phyloP scores from a whole-genome alignment of 306 rosid genomes.

The Dryas octopetala region DNA sequence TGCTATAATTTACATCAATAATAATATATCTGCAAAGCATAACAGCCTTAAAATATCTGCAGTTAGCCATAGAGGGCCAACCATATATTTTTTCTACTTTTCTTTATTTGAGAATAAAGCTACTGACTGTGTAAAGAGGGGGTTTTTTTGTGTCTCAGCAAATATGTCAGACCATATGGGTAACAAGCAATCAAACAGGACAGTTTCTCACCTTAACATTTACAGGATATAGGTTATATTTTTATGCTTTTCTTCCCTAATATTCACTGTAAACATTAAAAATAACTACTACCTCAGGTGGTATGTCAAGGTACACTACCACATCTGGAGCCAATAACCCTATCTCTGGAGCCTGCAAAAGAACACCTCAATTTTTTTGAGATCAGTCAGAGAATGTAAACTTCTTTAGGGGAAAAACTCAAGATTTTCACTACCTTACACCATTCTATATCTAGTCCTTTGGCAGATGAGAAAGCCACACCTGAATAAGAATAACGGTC shows the following conservation, averaged over 20 bases:
- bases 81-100: neutral
- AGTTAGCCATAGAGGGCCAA: neutral
- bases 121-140: too few species aligned
- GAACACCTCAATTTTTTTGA: conserved; percentile 7
- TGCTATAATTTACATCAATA: neutral
- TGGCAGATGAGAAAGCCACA: conserved; percentile 90
- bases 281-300: conserved; percentile 66
- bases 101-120: neutral
- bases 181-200: neutral
- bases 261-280: neutral
- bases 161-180: neutral
- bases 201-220: neutral
- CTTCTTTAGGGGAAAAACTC: neutral
- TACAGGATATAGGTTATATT: neutral
- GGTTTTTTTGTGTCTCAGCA: neutral
- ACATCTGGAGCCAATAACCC: conserved; percentile 85
- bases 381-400: conserved; percentile 8
- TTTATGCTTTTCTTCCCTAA: neutral
- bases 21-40: neutral
- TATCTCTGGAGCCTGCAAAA: conserved; percentile 78
- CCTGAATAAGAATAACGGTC: conserved; percentile 99
- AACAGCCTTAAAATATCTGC: neutral
- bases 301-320: conserved; percentile 75
- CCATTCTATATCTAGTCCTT: conserved; percentile 87
- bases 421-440: conserved; percentile 62